Conservation (phyloP, 2,329 filamentous ascomycete species). For the Fusarium sp. region DNA sequence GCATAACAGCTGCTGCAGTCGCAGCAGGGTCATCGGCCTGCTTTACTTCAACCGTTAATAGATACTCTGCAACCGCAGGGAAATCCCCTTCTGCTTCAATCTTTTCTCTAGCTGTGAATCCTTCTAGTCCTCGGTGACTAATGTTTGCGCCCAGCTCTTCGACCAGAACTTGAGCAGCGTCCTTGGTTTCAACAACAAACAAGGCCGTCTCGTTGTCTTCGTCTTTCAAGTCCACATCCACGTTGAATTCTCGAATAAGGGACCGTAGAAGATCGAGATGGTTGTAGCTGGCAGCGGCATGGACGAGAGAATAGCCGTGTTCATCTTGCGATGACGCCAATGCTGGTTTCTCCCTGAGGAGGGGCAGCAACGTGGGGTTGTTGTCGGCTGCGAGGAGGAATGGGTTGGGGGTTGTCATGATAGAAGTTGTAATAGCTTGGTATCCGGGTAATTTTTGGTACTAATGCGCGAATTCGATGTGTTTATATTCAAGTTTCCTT, state of each 20-base stretch:
- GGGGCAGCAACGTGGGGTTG: slow-evolving; percentile 75
- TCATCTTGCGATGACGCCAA: slow-evolving; percentile 85
- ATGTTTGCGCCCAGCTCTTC: slow-evolving; percentile 83
- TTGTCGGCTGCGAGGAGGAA: slow-evolving; percentile 87
- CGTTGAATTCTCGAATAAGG: slow-evolving; percentile 80
- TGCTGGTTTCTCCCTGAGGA: slow-evolving; percentile 78
- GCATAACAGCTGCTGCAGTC: slow-evolving; percentile 44
- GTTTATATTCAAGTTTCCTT: neutral
- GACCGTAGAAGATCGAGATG: slow-evolving; percentile 82
- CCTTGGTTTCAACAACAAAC: slow-evolving; percentile 86
- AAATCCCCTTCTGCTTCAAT: slow-evolving; percentile 58
- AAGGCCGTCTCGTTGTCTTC: slow-evolving; percentile 95
- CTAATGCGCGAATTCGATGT: neutral
- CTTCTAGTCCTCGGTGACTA: slow-evolving; percentile 74
- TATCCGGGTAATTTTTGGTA: neutral
- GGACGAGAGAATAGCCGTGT: slow-evolving; percentile 93
- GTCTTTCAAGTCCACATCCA: slow-evolving; percentile 83
- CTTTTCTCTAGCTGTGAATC: slow-evolving; percentile 82
- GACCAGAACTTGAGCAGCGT: slow-evolving; percentile 81
- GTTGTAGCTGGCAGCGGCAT: slow-evolving; percentile 93
- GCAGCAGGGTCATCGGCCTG: slow-evolving; percentile 47
- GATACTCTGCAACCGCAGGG: slow-evolving; percentile 36
- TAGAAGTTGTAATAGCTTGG: neutral
- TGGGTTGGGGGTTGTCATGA: slow-evolving; percentile 60
- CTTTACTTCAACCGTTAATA: slow-evolving; percentile 37